Base-by-base conservation (phyloP, 768 basidiomycete genomes). In the Russula olivacea region DNA sequence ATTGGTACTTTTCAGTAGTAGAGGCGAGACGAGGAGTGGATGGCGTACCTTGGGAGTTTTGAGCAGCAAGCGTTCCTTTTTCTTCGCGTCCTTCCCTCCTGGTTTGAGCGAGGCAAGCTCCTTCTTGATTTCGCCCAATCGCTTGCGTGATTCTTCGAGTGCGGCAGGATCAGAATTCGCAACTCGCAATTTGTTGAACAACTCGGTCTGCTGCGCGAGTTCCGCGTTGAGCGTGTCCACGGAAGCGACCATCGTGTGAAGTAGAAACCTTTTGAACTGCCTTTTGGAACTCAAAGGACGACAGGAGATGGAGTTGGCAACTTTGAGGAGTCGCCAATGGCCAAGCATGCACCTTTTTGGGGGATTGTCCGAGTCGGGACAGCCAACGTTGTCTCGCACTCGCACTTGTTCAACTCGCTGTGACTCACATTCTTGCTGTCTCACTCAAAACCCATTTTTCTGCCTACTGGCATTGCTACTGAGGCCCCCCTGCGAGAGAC, bases 11-110 rank as follows among this genome's bases (percentile, higher is more conserved):
- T 23, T 32, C n/a, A 45, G 28, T 23, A 45, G 28, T 19, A 17
- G 21, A 14, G 49, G 7, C n/a, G 12, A 4, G n/a, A 49, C 17
- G 53, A n/a, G 19, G 34, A n/a, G 9, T 14, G n/a, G 36, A 14
- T 11, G n/a, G 68, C 85, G 60, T 58, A 90, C 93, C 84, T 99
- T 98, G 47, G 94, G 89, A 1, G 94, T 96, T 78, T 99, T 99
- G 68, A 99, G 80, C 61, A 89, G 71, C 66, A 98, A 71, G 52
- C 83, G 77, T 55, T 83, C 88, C 68, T 81, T 85, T 77, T 88
- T 88, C 77, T 72, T 79, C 10, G 76, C 79, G 48, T 78, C 80
- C 51, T 73, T 76, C 56, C 77, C 78, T 55, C 77, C 75, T 45
- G 75, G 73, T 72, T 76, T 50, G 52, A 80, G 73, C 61, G 79